Evolutionary conservation across 805 yeast species (phyloP).

Genomic region (Lipomyces kockii): DNA sequence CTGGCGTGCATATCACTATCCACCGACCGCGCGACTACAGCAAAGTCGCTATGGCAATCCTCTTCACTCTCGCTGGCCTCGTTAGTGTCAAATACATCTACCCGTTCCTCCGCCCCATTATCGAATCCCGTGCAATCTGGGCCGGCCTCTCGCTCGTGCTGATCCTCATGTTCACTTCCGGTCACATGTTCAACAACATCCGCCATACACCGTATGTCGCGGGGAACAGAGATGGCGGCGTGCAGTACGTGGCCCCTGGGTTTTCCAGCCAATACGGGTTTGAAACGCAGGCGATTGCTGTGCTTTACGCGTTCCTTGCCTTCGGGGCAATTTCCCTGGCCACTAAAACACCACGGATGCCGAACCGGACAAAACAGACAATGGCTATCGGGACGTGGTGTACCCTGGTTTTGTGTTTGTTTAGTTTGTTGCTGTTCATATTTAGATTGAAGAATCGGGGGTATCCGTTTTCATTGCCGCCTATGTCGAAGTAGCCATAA

Average conservation of each 20-base stretch:
- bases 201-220: slow-evolving; percentile 66
- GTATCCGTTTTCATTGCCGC: slow-evolving; percentile 70
- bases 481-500: slow-evolving; percentile 21
- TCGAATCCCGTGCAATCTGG: slow-evolving; percentile 55
- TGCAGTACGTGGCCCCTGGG: slow-evolving; percentile 63
- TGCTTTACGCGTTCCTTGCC: slow-evolving; percentile 64
- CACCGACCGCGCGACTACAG: slow-evolving; percentile 45
- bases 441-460: slow-evolving; percentile 73
- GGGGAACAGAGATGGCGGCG: slow-evolving; percentile 48
- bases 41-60: slow-evolving; percentile 28
- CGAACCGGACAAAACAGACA: slow-evolving; percentile 54
- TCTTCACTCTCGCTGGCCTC: slow-evolving; percentile 12
- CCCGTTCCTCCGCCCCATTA: slow-evolving; percentile 27
- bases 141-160: slow-evolving; percentile 65
- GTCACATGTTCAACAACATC: slow-evolving; percentile 92
- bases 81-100: slow-evolving; percentile 18
- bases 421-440: slow-evolving; percentile 65
- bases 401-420: slow-evolving; percentile 57
- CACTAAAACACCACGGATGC: slow-evolving; percentile 58
- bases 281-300: slow-evolving; percentile 85
- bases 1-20: slow-evolving; percentile 37
- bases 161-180: slow-evolving; percentile 75
- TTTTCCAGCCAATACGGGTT: slow-evolving; percentile 80
- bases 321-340: slow-evolving; percentile 62
- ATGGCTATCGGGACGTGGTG: slow-evolving; percentile 54